Evolutionary conservation across 2,329 filamentous ascomycete genomes (phyloP), one percentile per base, ranked within the genome.

Genomic region (Scedosporium dehoogii): DNA sequence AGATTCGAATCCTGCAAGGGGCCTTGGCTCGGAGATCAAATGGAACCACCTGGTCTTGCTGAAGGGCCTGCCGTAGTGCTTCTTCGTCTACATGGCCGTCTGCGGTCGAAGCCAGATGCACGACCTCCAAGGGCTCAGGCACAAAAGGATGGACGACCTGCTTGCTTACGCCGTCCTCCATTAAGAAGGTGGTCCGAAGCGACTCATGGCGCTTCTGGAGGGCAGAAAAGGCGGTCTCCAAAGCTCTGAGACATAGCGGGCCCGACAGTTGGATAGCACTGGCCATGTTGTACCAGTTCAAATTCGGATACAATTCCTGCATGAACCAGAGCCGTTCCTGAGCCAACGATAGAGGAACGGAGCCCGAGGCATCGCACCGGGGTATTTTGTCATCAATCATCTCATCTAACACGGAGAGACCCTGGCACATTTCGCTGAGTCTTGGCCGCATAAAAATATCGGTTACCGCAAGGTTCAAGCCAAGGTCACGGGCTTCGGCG

Each of bases 241-340:
- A 60, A 0, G 66, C 67, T 4, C 64, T 60, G 9, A 67, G 16
- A 6, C 62, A 6, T 10, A 68, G 60, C 1, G 64, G 29, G 4
- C 67, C 67, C 3, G 46, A 42, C 27, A 68, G 41, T 2, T 64
- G 64, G 1, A 64, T 59, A 3, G 63, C 63, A 27, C 51, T 61
- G 6, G 66, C 63, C 56, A 68, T 66, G 33, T 64, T 58, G 23
- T 67, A 68, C 66, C 67, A 67, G 3, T 62, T 58, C 1, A 59
- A 23, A n/a, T 62, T 65, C 1, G 60, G 61, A 29, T 67, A 51
- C 29, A 68, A 64, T 33, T 66, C 64, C 3, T 68, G 64, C n/a
- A 68, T 57, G 53, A 68, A 68, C 67, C 67, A 68, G 1, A 68
- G 60, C 6, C 67, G 64, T 6, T 65, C 65, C 56, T 68, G 67